Conservation (phyloP, 345 rosid genomes). For the Gossypium ekmanianum region DNA sequence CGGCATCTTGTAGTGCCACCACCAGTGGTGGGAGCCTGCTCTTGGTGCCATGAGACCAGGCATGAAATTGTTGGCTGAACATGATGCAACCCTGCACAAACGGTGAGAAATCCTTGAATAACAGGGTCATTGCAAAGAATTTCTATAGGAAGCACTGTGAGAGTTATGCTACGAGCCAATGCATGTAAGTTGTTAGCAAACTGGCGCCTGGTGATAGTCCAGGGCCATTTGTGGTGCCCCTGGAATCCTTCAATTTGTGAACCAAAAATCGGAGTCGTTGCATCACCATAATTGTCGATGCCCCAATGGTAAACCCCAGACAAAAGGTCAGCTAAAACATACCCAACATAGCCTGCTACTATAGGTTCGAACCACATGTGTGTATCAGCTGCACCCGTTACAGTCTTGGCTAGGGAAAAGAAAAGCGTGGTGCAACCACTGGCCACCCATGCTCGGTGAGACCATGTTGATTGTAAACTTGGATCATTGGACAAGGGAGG, state of each 20-base stretch:
- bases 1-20: conserved; percentile 63
- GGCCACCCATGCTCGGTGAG: conserved; percentile 69
- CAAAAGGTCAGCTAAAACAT: conserved; percentile 72
- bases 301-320: conserved; percentile 97
- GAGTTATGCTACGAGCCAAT: conserved; percentile 51
- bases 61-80: conserved; percentile 93
- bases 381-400: conserved; percentile 38
- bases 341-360: conserved; percentile 64
- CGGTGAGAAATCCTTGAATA: conserved; percentile 49
- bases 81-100: conserved; percentile 67
- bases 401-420: conserved; percentile 54
- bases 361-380: conserved; percentile 55
- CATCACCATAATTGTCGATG: conserved; percentile 80
- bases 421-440: conserved; percentile 62
- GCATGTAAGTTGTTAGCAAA: conserved; percentile 87
- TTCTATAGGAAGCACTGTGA: conserved; percentile 59
- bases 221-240: conserved; percentile 92
- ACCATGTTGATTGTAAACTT: conserved; percentile 62
- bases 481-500: conserved; percentile 49
- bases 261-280: conserved; percentile 65
- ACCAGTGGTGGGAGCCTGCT: conserved; percentile 69
- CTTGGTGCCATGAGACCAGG: conserved; percentile 94
- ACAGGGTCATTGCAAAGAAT: conserved; percentile 43
- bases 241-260: conserved; percentile 81
- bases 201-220: conserved; percentile 79